These are phyloP conservation scores for Aureobasidium pullulans DNA, from an alignment of 2,329 filamentous ascomycete species.

Conservation along the genomic window DNA sequence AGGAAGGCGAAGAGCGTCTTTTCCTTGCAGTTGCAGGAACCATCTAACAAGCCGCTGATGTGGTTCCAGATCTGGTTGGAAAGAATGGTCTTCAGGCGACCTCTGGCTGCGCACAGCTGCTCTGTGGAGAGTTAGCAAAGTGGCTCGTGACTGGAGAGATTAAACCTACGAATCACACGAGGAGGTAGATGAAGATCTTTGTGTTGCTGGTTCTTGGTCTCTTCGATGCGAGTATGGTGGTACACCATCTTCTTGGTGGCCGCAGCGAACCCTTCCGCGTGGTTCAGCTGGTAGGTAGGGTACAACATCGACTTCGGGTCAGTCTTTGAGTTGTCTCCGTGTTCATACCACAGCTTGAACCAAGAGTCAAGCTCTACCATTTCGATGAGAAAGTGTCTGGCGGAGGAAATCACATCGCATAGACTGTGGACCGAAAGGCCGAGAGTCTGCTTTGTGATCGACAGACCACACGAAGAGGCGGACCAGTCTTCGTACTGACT, in stretches of 20 bases:
- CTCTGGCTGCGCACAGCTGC: background rate
- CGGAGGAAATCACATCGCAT: background rate
- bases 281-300: conserved; percentile 26
- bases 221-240: conserved; percentile 14
- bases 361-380: background rate
- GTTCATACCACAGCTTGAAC: background rate
- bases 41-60: background rate
- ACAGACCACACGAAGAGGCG: background rate
- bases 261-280: conserved; percentile 22
- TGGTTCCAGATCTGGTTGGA: conserved; percentile 4
- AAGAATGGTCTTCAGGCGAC: conserved; percentile 18
- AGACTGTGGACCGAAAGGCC: background rate
- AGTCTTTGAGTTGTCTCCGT: background rate
- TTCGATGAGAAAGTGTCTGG: too few relatives aligned
- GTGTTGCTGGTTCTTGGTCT: background rate
- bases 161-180: background rate
- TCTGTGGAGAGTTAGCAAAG: too few relatives aligned
- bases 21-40: background rate
- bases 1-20: background rate
- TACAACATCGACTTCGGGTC: conserved; percentile 14
- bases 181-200: background rate
- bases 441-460: background rate
- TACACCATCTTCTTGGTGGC: conserved; percentile 29
- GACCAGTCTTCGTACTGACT: background rate
- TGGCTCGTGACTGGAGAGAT: too few relatives aligned